Base-by-base conservation (phyloP, 2,329 filamentous ascomycete species). In the Ophidiomyces ophidiicola region DNA sequence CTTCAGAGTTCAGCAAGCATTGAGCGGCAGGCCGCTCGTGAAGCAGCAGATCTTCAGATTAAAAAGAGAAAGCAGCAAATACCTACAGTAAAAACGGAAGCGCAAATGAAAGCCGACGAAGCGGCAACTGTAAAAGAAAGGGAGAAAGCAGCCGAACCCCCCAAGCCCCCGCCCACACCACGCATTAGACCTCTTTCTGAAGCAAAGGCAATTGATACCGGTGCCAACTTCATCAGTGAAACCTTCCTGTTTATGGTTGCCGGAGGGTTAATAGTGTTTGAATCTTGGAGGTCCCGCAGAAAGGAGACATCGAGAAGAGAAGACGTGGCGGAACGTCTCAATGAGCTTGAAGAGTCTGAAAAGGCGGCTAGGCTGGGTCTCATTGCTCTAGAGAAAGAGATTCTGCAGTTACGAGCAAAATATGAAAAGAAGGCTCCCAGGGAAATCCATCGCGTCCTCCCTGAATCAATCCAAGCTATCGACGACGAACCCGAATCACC, bases 191-290 rank as follows among this genome's bases (percentile, higher is more conserved):
- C 77, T 5, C 61, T 82, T 7, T 74, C 73, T 2, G 78, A 82
- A 53, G 68, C 72, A 8, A 78, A 80, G 50, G 77, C 77, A 0
- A 80, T 82, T 39, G 77, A 82, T 52, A 70, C 72, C 25, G 78
- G 77, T 3, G 78, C 77, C 3, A 80, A 77, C 46, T 81, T 82
- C 50, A 77, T 78, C 34, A 74, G 74, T 21, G 77, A 82, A 51
- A 60, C 72, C 0, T 82, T 82, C 52, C 66, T 82, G 26, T 80
- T 81, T 48, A 49, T 68, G 3, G 78, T 81, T 8, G 78, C 73
- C 1, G 75, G 73, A 4, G 63, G 70, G 0, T 57, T 80, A 43
- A 74, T 82, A 31, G 55, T 80, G 0, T 74, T 74, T 38, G 77
- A 82, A 51, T 69, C 70, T 14, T 74, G 69, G 67, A 61, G 76